phyloP scores from a whole-genome alignment of 768 basidiomycete genomes.

The Tylopilus felleus region DNA sequence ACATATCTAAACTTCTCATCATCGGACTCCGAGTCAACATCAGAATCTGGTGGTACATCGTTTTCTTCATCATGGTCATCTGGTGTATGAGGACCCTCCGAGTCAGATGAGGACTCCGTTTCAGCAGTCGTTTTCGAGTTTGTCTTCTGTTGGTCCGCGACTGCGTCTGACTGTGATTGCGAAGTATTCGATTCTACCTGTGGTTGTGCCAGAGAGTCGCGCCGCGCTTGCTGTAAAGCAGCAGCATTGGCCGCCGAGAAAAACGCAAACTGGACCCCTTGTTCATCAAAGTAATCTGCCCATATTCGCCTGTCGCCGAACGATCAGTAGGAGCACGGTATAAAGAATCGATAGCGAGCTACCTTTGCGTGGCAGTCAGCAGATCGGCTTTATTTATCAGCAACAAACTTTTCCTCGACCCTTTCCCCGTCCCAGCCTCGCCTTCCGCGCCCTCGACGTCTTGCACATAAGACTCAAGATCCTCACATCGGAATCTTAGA shows the following conservation, averaged over 20 bases:
- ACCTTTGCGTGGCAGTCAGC: conserved; percentile 85
- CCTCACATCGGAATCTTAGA: conserved; percentile 86
- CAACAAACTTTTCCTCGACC: conserved; percentile 70
- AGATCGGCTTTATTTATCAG: conserved; percentile 97
- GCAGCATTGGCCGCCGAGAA: conserved; percentile 90
- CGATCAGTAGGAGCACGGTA: neutral
- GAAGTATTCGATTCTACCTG: conserved; percentile 21
- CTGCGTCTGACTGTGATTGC: conserved; percentile 1
- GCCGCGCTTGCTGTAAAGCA: conserved; percentile 74
- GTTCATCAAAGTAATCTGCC: conserved; percentile 87
- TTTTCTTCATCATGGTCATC: conserved; percentile 31
- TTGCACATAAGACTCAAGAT: conserved; percentile 79
- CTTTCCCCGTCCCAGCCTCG: conserved; percentile 71
- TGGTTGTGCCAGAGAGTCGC: conserved; percentile 39
- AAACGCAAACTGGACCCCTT: conserved; percentile 79
- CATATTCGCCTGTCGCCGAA: conserved; percentile 65
- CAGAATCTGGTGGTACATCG: conserved; percentile 23
- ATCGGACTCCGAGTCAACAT: conserved; percentile 30
- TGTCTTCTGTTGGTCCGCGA: neutral
- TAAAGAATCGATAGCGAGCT: conserved; percentile 8
- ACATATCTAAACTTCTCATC: conserved; percentile 46
- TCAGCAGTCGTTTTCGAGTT: conserved; percentile 3
- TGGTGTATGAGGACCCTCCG: conserved; percentile 25
- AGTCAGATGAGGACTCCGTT: conserved; percentile 32
- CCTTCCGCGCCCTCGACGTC: conserved; percentile 85